Evolutionary conservation across 2,329 filamentous ascomycete species (phyloP).

Genomic region (Didymella lethalis): DNA sequence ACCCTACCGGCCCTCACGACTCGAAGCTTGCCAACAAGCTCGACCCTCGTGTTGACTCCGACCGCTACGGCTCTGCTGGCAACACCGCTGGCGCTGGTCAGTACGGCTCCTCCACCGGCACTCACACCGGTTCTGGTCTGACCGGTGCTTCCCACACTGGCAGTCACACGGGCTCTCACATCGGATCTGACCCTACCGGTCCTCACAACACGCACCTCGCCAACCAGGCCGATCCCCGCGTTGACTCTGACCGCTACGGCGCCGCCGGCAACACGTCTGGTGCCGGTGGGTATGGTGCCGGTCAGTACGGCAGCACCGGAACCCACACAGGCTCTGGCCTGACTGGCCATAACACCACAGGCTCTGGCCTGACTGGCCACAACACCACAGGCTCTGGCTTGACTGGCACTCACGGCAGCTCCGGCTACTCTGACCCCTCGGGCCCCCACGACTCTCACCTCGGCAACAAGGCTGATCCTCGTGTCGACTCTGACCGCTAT

Average conservation of each 20-base stretch:
- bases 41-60: slow-evolving; percentile 43
- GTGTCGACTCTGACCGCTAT: slow-evolving; percentile 40
- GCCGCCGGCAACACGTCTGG: slow-evolving; percentile 27
- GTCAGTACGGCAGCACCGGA: slow-evolving; percentile 10
- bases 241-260: slow-evolving; percentile 36
- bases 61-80: slow-evolving; percentile 33
- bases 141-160: slow-evolving; percentile 11
- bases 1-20: slow-evolving; percentile 32
- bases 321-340: slow-evolving; percentile 19
- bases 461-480: slow-evolving; percentile 43
- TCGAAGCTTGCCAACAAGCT: slow-evolving; percentile 24
- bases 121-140: slow-evolving; percentile 17
- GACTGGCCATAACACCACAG: slow-evolving; percentile 17
- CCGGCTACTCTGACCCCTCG: slow-evolving; percentile 30
- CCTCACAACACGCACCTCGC: slow-evolving; percentile 27
- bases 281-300: slow-evolving; percentile 17
- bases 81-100: slow-evolving; percentile 30
- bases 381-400: slow-evolving; percentile 15
- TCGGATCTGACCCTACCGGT: slow-evolving; percentile 25
- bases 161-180: slow-evolving; percentile 19
- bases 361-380: slow-evolving; percentile 20
- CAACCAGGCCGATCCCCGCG: slow-evolving; percentile 35
- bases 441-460: slow-evolving; percentile 42
- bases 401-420: slow-evolving; percentile 20
- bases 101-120: slow-evolving; percentile 22